phyloP scores from a whole-genome alignment of 1,284 basidiomycete species.

The Cutaneotrichosporon sp. region DNA sequence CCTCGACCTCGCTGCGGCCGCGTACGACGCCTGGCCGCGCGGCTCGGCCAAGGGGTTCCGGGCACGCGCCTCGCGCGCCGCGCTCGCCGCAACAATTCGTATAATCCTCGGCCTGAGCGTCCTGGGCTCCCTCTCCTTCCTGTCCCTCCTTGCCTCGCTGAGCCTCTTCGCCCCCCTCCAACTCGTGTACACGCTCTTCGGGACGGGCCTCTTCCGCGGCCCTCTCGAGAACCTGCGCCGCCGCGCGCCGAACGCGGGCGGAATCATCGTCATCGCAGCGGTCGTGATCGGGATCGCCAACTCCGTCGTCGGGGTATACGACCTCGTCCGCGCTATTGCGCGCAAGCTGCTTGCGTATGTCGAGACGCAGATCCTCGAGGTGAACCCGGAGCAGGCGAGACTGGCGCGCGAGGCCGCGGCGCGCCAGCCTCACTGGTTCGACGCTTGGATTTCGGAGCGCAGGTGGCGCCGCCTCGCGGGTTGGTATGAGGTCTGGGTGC shows the following conservation, averaged over 20 bases:
- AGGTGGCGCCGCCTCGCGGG: constrained; percentile 12
- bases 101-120: constrained; percentile 44
- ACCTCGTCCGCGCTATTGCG: constrained; percentile 21
- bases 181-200: constrained; percentile 38
- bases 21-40: constrained; percentile 11
- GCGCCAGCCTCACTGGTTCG: constrained; percentile 11
- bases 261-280: constrained; percentile 23
- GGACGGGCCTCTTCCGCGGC: constrained; percentile 24
- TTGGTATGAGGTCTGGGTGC: constrained; percentile 15
- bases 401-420: constrained; percentile 4
- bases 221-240: constrained; percentile 1
- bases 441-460: constrained; percentile 12
- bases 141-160: constrained; percentile 37
- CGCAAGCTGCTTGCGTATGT: constrained; percentile 29
- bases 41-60: not conserved
- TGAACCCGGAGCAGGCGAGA: constrained; percentile 29
- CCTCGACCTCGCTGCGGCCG: constrained; percentile 24
- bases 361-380: constrained; percentile 43
- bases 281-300: constrained; percentile 40
- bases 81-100: constrained; percentile 23
- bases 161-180: constrained; percentile 44
- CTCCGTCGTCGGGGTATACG: constrained; percentile 34
- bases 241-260: constrained; percentile 7
- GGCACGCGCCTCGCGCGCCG: constrained; percentile 2
- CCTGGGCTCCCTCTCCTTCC: constrained; percentile 41